A percentile compares a stretch with the other conserved stretches of the same genome.
These are phyloP conservation scores for Ramaria sp. DNA, from an alignment of 768 basidiomycete species.

Conservation along the genomic window DNA sequence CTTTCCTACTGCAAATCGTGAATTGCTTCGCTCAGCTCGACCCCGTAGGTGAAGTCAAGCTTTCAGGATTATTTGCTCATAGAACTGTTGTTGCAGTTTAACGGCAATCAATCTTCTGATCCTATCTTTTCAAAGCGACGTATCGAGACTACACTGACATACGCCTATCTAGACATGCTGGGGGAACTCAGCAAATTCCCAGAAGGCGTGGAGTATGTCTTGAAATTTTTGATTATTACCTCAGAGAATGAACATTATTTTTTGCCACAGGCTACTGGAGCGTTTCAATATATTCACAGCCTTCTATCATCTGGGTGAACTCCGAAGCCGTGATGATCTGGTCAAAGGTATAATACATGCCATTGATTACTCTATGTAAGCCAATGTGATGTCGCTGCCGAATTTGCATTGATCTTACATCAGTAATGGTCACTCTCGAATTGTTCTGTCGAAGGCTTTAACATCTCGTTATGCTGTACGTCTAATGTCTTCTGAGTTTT, in stretches of 20 bases:
- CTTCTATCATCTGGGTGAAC: constrained; percentile 90
- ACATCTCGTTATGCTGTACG: constrained; percentile 84
- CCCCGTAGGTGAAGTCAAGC: constrained; percentile 43
- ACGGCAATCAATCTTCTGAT: constrained; percentile 59
- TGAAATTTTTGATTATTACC: neutral
- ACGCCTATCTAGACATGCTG: constrained; percentile 93
- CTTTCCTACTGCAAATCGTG: constrained; percentile 71
- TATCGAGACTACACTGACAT: constrained; percentile 72
- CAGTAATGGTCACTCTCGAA: constrained; percentile 90
- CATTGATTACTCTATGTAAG: constrained; percentile 82
- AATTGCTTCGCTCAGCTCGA: constrained; percentile 88
- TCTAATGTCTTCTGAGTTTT: neutral
- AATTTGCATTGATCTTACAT: constrained; percentile 8
- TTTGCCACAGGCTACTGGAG: constrained; percentile 64
- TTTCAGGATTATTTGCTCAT: neutral
- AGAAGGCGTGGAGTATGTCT: constrained; percentile 78
- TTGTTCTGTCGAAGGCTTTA: constrained; percentile 86
- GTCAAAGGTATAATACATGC: constrained; percentile 87
- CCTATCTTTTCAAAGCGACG: constrained; percentile 79
- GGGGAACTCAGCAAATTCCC: constrained; percentile 80
- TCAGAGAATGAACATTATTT: neutral
- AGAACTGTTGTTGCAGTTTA: constrained; percentile 36
- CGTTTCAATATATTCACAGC: constrained; percentile 90
- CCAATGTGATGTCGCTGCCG: constrained; percentile 8
- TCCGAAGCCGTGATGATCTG: constrained; percentile 84